Evolutionary conservation across 345 rosid genomes (phyloP), one percentile per base, ranked within the genome.

Genomic region (Pugionium cornutum): DNA sequence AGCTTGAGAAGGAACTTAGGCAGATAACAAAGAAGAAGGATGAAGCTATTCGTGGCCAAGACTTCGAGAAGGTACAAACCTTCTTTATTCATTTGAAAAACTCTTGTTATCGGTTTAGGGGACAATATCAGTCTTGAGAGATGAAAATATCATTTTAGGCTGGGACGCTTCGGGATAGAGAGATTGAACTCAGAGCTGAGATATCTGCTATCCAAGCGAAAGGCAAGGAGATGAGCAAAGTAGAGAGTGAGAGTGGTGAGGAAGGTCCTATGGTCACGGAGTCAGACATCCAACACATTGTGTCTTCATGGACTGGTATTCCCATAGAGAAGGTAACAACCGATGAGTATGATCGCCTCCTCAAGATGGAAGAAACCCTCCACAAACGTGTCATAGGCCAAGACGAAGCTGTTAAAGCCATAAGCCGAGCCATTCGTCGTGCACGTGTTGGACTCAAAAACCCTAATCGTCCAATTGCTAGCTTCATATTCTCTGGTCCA

Each of bases 151-250:
- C 41, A 30, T 34, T 75, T 53, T 86, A 92, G 98, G 98, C 97
- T 48, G 98, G 98, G 41, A 91, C 89, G 50, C 81, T 92, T 65
- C 83, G 96, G 5, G 98, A 88, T 40, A 84, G 94, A 39, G 98
- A 92, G 77, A 89, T 90, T 82, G 98, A 92, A 68, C 90, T 92
- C 9, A 86, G 86, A 83, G 92, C 95, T 34, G 96, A 92, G 82
- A 79, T 88, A 36, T 57, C 89, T 47, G 97, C 95, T 32, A 84
- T 92, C 64, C 82, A 83, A 36, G 94, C 85, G 36, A 89, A 92
- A 68, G 94, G 91, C 76, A 92, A 92, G 86, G 98, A 90, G 74
- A 81, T 89, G 92, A 89, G 86, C 73, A 89, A 90, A 78, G 98
- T 95, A 11, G 97, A 89, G 84, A 83, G 85, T 33, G 99, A 90